phyloP scores from a whole-genome alignment of 2,329 filamentous ascomycete species.

The Aspergillus pseudoterreus region DNA sequence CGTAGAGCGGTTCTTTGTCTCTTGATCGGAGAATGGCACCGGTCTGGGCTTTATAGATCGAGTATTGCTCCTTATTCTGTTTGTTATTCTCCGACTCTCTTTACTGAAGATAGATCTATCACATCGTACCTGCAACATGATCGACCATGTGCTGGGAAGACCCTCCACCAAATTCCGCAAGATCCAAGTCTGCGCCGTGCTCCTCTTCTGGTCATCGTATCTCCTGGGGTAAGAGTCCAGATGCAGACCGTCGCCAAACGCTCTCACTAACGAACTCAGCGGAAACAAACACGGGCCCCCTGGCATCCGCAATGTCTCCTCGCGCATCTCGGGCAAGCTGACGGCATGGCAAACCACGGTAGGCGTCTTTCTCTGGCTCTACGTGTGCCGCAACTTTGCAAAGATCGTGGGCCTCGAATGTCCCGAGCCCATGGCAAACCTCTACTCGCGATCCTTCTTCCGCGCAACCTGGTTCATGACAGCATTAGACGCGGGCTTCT shows the following conservation, averaged over 20 bases:
- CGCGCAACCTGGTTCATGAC: constrained; percentile 96
- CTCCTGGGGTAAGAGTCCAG: constrained; percentile 61
- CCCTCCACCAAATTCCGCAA: constrained; percentile 89
- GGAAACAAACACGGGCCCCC: constrained; percentile 79
- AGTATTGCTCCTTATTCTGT: too few species aligned
- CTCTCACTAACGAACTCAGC: constrained; percentile 43
- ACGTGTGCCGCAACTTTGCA: constrained; percentile 87
- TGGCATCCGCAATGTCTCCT: constrained; percentile 54
- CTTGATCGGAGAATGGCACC: too few species aligned
- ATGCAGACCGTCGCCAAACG: too few species aligned
- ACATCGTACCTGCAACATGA: background rate
- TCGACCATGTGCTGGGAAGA: constrained; percentile 86
- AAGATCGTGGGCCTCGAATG: constrained; percentile 87
- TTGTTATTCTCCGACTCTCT: too few species aligned
- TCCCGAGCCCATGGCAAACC: constrained; percentile 87
- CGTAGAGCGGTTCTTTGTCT: too few species aligned
- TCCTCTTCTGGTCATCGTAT: constrained; percentile 88
- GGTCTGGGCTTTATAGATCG: too few species aligned
- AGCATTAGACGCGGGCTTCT: constrained; percentile 92
- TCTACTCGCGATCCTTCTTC: constrained; percentile 90
- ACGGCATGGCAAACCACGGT: constrained; percentile 89
- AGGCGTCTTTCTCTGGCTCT: constrained; percentile 84
- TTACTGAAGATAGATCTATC: background rate
- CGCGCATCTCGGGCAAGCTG: constrained; percentile 64
- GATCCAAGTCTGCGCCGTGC: constrained; percentile 84